These are phyloP conservation scores for Penicillium sp. DNA, from an alignment of 2,329 filamentous ascomycete species.

Conservation along the genomic window DNA sequence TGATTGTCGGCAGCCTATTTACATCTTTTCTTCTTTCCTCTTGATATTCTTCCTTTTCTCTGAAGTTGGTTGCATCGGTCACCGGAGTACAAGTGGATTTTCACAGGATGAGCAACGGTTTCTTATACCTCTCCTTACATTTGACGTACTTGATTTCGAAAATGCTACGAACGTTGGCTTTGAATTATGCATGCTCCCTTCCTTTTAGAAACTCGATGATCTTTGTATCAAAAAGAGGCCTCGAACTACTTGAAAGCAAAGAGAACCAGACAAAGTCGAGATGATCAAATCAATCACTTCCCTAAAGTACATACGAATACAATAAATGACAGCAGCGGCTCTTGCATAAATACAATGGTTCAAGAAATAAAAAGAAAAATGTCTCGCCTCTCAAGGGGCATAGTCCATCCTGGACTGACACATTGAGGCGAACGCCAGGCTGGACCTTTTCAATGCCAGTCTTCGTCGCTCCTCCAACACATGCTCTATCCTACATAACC, in stretches of 20 bases:
- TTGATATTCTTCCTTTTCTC: constrained; percentile 1
- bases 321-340: constrained; percentile 14
- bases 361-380: constrained; percentile 2
- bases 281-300: constrained; percentile 7
- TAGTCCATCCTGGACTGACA: neutral
- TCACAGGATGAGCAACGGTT: constrained; percentile 11
- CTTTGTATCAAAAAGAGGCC: neutral
- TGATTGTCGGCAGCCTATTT: constrained; percentile 14
- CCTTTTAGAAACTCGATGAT: neutral
- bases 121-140: constrained; percentile 1
- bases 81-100: constrained; percentile 22
- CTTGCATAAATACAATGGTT: constrained; percentile 14
- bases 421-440: neutral
- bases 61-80: constrained; percentile 18
- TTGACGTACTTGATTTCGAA: neutral
- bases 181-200: neutral
- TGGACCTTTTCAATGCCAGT: neutral
- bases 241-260: neutral
- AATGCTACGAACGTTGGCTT: neutral
- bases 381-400: neutral
- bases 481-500: neutral
- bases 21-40: neutral
- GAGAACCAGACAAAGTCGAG: neutral
- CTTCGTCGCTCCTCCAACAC: neutral
- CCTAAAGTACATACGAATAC: constrained; percentile 22